phyloP scores from a whole-genome alignment of 805 yeast genomes.

The Wickerhamiella sorbophila region DNA sequence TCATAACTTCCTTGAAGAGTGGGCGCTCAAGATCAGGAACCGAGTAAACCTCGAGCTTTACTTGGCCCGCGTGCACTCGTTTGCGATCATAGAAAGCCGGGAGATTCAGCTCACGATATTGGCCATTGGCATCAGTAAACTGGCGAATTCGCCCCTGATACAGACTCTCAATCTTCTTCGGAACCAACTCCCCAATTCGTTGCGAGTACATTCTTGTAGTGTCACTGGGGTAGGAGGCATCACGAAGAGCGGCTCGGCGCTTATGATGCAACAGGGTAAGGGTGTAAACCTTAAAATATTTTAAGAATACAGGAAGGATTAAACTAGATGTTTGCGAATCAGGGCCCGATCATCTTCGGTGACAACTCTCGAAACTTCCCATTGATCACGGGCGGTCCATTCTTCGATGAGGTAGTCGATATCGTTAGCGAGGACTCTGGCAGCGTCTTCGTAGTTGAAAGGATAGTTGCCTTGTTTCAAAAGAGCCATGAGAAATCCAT shows the following conservation, averaged over 20 bases:
- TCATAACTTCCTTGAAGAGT: conserved; percentile 42
- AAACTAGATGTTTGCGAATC: neutral
- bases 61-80: conserved; percentile 36
- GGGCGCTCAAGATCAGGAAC: conserved; percentile 64
- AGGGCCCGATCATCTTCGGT: neutral
- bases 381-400: conserved; percentile 2
- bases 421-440: conserved; percentile 18
- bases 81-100: conserved; percentile 66
- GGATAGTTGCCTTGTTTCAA: conserved; percentile 23
- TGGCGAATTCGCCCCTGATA: conserved; percentile 63
- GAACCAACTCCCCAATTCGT: conserved; percentile 41
- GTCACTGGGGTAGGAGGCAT: too few relatives aligned
- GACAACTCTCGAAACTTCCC: neutral
- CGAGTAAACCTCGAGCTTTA: conserved; percentile 50
- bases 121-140: conserved; percentile 61
- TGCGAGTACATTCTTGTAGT: conserved; percentile 28
- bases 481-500: conserved; percentile 19
- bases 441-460: conserved; percentile 18
- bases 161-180: conserved; percentile 62
- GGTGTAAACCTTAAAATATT: too few relatives aligned
- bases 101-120: conserved; percentile 52
- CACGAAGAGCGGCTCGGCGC: too few relatives aligned
- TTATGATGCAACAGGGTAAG: too few relatives aligned
- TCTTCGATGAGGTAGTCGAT: conserved; percentile 15
- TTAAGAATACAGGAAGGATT: neutral